Conservation (phyloP, 345 rosid genomes). For the Noccaea caerulescens region DNA sequence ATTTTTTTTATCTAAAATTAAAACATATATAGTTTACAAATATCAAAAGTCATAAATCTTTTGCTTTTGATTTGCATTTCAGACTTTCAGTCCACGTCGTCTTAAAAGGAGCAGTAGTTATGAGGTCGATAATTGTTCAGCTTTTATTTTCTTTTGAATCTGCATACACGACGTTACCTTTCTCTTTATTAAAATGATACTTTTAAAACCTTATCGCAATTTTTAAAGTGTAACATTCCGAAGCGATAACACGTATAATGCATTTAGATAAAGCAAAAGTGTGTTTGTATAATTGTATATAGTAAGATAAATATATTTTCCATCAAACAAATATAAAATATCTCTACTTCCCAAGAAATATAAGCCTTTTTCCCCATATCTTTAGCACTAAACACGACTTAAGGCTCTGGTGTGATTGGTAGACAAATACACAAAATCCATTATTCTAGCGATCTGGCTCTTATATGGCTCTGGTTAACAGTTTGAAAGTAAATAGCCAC, state of each 20-base stretch:
- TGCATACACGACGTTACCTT: conserved; percentile 21
- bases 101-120: conserved; percentile 13
- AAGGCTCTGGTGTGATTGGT: not conserved
- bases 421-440: not conserved
- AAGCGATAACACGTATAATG: conserved; percentile 34
- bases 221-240: conserved; percentile 19
- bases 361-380: conserved; percentile 12
- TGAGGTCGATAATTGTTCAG: conserved; percentile 24
- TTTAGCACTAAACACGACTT: conserved; percentile 33
- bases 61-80: conserved; percentile 29
- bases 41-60: conserved; percentile 24
- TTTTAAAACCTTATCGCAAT: conserved; percentile 33
- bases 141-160: not conserved
- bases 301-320: not conserved
- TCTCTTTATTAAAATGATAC: not conserved
- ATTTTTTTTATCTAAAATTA: not conserved
- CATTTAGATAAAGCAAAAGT: conserved; percentile 35
- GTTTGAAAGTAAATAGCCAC: not conserved
- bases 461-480: not conserved
- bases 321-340: conserved; percentile 14
- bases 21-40: not conserved
- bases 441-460: not conserved
- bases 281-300: no score
- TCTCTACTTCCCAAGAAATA: not conserved
- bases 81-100: conserved; percentile 28